Conservation (phyloP, 2,329 filamentous ascomycete genomes). For the Phoma sp. region DNA sequence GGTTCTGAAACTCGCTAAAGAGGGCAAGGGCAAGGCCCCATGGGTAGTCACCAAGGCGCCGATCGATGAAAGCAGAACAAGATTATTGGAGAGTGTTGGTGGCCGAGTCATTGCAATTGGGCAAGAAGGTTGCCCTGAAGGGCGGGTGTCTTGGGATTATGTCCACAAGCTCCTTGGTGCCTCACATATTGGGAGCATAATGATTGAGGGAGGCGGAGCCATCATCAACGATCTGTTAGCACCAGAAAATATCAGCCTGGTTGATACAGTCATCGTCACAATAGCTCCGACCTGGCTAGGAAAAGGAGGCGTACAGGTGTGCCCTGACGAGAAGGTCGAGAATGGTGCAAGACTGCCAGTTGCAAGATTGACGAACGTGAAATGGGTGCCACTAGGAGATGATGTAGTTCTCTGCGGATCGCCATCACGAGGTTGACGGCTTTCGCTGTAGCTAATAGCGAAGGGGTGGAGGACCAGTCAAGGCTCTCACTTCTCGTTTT, state of each 20-base stretch:
- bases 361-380: slow-evolving; percentile 69
- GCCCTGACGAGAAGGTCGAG: slow-evolving; percentile 64
- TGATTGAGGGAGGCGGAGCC: slow-evolving; percentile 86
- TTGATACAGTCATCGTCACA: slow-evolving; percentile 83
- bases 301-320: slow-evolving; percentile 77
- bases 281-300: slow-evolving; percentile 93
- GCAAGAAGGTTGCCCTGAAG: neutral
- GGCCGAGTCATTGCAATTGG: slow-evolving; percentile 30
- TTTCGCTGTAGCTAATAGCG: slow-evolving; percentile 9
- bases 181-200: slow-evolving; percentile 75
- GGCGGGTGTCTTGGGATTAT: slow-evolving; percentile 60
- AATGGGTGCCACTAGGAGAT: slow-evolving; percentile 79
- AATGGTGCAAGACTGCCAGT: slow-evolving; percentile 61
- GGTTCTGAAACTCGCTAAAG: slow-evolving; percentile 68
- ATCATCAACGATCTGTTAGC: slow-evolving; percentile 84
- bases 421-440: slow-evolving; percentile 48
- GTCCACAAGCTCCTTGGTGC: slow-evolving; percentile 64
- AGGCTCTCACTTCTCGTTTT: neutral
- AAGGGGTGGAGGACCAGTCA: slow-evolving; percentile 6
- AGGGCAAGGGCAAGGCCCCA: slow-evolving; percentile 73
- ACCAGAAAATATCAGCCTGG: slow-evolving; percentile 63
- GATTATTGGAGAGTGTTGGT: slow-evolving; percentile 34
- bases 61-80: slow-evolving; percentile 37
- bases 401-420: slow-evolving; percentile 81
- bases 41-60: slow-evolving; percentile 62